phyloP scores from a whole-genome alignment of 805 yeast species.

The Ogataea thermomethanolica region DNA sequence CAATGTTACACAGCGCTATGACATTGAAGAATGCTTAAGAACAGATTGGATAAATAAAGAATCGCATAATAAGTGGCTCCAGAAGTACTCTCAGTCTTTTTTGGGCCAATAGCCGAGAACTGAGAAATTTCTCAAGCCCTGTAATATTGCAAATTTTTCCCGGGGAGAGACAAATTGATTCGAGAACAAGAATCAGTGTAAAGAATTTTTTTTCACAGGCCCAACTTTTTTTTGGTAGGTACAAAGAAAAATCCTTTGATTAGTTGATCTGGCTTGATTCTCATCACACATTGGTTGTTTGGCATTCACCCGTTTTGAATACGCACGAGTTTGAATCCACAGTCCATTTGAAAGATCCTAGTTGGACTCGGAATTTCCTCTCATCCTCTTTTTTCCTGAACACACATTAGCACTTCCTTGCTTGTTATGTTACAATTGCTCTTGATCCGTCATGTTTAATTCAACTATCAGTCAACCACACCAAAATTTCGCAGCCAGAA shows the following conservation, averaged over 20 bases:
- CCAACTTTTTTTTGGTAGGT: slow-evolving; percentile 3
- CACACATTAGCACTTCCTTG: neutral
- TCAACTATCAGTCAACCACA: slow-evolving; percentile 3
- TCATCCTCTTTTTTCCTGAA: neutral
- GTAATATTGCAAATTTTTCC: slow-evolving; percentile 4
- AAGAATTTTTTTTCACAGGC: slow-evolving; percentile 4
- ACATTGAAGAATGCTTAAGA: slow-evolving; percentile 41
- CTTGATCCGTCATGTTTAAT: slow-evolving; percentile 5
- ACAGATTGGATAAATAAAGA: slow-evolving; percentile 46
- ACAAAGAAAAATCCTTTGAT: neutral
- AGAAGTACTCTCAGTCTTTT: slow-evolving; percentile 34
- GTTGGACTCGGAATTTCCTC: too few species aligned
- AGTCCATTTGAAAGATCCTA: neutral
- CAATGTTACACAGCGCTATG: slow-evolving; percentile 36
- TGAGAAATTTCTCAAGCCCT: slow-evolving; percentile 1
- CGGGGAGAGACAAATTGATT: slow-evolving; percentile 3
- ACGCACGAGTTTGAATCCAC: neutral
- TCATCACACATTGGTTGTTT: neutral
- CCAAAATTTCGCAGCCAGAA: neutral
- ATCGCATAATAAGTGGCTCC: slow-evolving; percentile 27
- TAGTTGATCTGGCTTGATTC: slow-evolving; percentile 1
- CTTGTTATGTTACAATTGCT: slow-evolving; percentile 7
- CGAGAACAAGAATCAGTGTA: neutral
- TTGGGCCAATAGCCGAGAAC: slow-evolving; percentile 2
- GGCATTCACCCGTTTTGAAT: neutral